Evolutionary conservation across 768 basidiomycete species (phyloP).

Genomic region (Boletus fagicola): DNA sequence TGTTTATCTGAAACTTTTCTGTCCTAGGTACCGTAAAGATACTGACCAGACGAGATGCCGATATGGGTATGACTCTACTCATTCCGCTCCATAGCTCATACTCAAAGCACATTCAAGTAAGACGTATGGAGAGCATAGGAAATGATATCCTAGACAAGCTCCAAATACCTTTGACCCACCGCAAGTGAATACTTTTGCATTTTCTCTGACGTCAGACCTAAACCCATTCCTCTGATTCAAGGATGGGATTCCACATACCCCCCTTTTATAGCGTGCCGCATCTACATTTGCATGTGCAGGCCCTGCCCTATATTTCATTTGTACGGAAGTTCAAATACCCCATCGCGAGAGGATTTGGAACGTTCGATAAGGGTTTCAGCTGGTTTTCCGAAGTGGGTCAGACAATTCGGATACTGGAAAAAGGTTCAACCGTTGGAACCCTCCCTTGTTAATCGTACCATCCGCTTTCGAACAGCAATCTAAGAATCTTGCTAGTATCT

Average conservation of each 20-base stretch:
- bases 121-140: slow-evolving; percentile 51
- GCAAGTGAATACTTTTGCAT: slow-evolving; percentile 40
- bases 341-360: slow-evolving; percentile 36
- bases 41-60: slow-evolving; percentile 43
- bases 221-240: slow-evolving; percentile 25
- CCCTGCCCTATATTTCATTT: slow-evolving; percentile 55
- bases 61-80: slow-evolving; percentile 43
- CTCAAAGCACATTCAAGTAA: slow-evolving; percentile 36
- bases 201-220: background rate
- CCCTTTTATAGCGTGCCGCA: slow-evolving; percentile 73
- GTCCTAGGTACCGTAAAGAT: slow-evolving; percentile 53
- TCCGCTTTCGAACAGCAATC: background rate
- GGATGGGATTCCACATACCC: slow-evolving; percentile 81
- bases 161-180: slow-evolving; percentile 39
- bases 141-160: slow-evolving; percentile 48
- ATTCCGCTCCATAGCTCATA: slow-evolving; percentile 16
- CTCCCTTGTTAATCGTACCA: slow-evolving; percentile 41
- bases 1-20: background rate
- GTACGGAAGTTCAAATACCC: slow-evolving; percentile 48
- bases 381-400: slow-evolving; percentile 73
- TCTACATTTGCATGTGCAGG: slow-evolving; percentile 73
- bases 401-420: slow-evolving; percentile 56
- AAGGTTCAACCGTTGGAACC: slow-evolving; percentile 48
- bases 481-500: background rate
- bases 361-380: slow-evolving; percentile 59